A percentile compares a stretch with the other conserved stretches of the same genome.
Evolutionary conservation across 1,284 basidiomycete genomes (phyloP).

Genomic region (Stereum hirsutum): DNA sequence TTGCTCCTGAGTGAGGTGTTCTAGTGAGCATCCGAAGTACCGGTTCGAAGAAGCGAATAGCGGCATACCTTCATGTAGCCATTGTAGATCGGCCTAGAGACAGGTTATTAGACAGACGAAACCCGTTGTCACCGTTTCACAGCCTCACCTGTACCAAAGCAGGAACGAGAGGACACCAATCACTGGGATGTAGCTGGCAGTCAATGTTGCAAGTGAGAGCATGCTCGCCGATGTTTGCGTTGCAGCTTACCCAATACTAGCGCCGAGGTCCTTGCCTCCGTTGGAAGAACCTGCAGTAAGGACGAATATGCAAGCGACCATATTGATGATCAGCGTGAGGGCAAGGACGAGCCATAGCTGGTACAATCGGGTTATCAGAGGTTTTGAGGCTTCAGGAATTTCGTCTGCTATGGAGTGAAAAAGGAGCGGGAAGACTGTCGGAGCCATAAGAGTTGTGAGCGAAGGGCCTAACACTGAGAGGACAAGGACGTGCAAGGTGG

Average conservation of each 20-base stretch:
- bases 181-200: constrained; percentile 72
- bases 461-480: neutral
- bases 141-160: constrained; percentile 79
- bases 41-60: constrained; percentile 4
- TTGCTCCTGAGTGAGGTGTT: constrained; percentile 53
- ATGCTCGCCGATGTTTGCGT: neutral
- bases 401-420: constrained; percentile 89
- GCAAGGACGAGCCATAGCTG: constrained; percentile 81
- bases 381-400: constrained; percentile 76
- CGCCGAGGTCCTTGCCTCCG: constrained; percentile 75
- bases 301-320: constrained; percentile 85
- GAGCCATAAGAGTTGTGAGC: neutral
- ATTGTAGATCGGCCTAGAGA: constrained; percentile 83
- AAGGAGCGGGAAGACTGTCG: constrained; percentile 83
- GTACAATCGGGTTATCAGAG: constrained; percentile 79
- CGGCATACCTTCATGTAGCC: constrained; percentile 85
- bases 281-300: constrained; percentile 69
- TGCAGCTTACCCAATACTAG: constrained; percentile 63
- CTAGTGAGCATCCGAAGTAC: constrained; percentile 1
- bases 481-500: constrained; percentile 57
- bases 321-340: constrained; percentile 78
- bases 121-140: neutral
- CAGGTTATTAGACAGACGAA: constrained; percentile 6
- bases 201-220: neutral
- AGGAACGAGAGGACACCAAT: constrained; percentile 81